Percentiles rank a stretch among this genome's conserved stretches.
These are phyloP conservation scores for Mucuna pruriens DNA, from an alignment of 306 rosid species.

Conservation along the genomic window DNA sequence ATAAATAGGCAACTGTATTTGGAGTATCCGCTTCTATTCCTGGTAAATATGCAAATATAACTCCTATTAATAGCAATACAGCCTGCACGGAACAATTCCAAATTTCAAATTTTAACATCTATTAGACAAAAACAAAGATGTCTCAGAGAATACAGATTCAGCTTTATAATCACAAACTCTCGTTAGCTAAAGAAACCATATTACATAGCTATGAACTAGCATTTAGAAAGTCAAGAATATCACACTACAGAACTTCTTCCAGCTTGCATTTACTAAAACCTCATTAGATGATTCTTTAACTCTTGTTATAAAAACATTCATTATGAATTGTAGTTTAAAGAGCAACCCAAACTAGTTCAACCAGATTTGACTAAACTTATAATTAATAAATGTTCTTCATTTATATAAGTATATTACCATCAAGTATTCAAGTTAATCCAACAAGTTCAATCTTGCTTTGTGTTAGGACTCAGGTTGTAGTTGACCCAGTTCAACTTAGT, in stretches of 20 bases:
- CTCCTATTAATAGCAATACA: slow-evolving; percentile 57
- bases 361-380: neutral
- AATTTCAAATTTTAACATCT: slow-evolving; percentile 28
- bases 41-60: slow-evolving; percentile 43
- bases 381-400: neutral
- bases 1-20: slow-evolving; percentile 52
- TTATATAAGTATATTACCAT: neutral
- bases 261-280: neutral
- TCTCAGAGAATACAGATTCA: neutral
- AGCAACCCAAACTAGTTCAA: neutral
- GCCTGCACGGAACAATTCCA: slow-evolving; percentile 57
- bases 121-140: slow-evolving; percentile 1
- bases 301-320: neutral
- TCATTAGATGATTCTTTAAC: neutral
- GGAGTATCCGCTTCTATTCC: slow-evolving; percentile 48
- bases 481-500: too few species aligned
- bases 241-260: neutral
- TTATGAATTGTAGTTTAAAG: neutral
- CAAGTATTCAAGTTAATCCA: slow-evolving; percentile 16
- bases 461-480: too few species aligned
- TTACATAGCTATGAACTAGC: neutral
- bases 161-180: neutral
- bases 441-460: neutral
- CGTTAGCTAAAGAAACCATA: neutral
- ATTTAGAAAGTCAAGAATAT: neutral